These are phyloP conservation scores for Cytospora piceae DNA, from an alignment of 2,329 filamentous ascomycete species.

Conservation along the genomic window DNA sequence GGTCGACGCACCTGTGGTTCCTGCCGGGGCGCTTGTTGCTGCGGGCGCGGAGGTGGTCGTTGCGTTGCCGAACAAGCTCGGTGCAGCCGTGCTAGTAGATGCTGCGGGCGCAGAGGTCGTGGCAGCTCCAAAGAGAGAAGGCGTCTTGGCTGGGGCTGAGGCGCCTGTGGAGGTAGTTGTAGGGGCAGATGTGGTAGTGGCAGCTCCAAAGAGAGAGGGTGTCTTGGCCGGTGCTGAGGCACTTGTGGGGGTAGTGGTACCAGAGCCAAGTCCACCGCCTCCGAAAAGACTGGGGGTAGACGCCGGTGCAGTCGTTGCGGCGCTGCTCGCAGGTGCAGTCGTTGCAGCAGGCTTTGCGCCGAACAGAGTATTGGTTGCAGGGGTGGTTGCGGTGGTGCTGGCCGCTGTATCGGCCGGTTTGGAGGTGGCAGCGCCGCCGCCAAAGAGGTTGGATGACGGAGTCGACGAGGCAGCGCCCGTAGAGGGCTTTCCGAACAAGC, in stretches of 20 bases:
- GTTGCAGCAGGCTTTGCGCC: conserved; percentile 45
- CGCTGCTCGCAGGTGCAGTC: conserved; percentile 37
- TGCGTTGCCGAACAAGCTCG: conserved; percentile 35
- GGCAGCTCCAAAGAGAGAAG: conserved; percentile 17
- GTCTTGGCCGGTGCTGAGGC: conserved; percentile 29
- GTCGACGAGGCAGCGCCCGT: conserved; percentile 12
- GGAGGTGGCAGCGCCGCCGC: conserved; percentile 29
- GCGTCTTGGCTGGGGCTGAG: conserved; percentile 16
- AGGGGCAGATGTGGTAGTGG: conserved; percentile 33
- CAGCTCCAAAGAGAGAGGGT: conserved; percentile 37
- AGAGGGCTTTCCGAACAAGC: conserved; percentile 22
- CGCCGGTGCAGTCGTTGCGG: conserved; percentile 30
- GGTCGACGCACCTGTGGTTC: conserved; percentile 13
- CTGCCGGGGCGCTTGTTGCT: conserved; percentile 5
- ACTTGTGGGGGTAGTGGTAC: neutral
- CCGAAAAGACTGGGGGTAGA: conserved; percentile 24
- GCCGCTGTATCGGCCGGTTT: conserved; percentile 38
- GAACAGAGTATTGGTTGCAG: conserved; percentile 41
- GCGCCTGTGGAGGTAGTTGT: conserved; percentile 27
- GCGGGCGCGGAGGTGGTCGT: conserved; percentile 32
- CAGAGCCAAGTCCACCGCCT: conserved; percentile 15
- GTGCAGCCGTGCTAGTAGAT: conserved; percentile 35
- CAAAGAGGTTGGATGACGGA: conserved; percentile 24
- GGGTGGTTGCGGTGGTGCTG: neutral
- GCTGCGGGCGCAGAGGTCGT: conserved; percentile 33